Base-by-base conservation (phyloP, 2,329 filamentous ascomycete species). In the Cadophora sp. region DNA sequence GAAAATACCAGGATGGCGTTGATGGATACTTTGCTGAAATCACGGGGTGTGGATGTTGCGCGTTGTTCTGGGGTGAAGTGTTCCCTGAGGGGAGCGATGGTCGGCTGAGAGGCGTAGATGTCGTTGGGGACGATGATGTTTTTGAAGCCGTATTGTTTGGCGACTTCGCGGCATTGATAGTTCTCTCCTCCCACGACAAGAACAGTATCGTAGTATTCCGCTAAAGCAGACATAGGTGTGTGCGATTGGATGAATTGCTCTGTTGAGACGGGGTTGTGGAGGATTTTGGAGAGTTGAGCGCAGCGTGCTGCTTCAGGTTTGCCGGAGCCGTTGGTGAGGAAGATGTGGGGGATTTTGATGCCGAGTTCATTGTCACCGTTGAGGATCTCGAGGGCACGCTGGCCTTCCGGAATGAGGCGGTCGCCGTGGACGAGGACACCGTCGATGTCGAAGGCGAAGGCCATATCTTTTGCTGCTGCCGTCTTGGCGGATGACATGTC, bases 201-300 rank as follows among this genome's bases (percentile, higher is more conserved):
- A 43, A 93, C 90, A 2, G 90, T 92, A 74, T 88, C 86, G 83
- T 92, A 93, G 84, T 93, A 93, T 79, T 92, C 90, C 26, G 90
- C 82, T 74, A 93, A 81, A 56, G 91, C 91, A 68, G 89, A 89
- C 91, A 93, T 93, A 73, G 90, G 90, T 4, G 90, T 92, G 83
- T 92, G 90, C 1, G 88, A 90, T 79, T 92, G 90, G 77, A 92
- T 92, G 83, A 93, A 93, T 78, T 92, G 90, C 68, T 92, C 89
- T 46, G 87, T 90, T 62, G 83, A 86, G 79, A 92, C 87, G 63
- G 88, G 88, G 75, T 85, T 85, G 68, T 86, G 80, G 56, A 92
- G 83, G 70, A 93, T 91, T 77, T 87, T 86, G 71, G 86, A 84
- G 22, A 92, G 85, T 79, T 92, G 90, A 68, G 89, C 83, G 74